Evolutionary conservation across 177 flowering plant genomes (phyloP), one percentile per base, ranked within the genome.

Genomic region (Vitis hybrid): DNA sequence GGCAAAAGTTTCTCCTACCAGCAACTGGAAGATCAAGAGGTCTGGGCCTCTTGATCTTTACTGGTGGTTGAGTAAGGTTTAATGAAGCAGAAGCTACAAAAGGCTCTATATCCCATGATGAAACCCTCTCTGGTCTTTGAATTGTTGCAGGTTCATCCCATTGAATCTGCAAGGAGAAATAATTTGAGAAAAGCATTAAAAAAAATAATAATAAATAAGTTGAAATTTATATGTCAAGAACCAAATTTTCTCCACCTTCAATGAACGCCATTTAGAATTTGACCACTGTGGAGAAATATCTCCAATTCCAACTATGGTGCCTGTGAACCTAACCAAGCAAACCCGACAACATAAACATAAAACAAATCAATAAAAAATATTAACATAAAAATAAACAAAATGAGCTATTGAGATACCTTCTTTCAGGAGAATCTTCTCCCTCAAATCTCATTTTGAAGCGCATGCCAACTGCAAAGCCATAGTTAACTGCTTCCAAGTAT

Each of bases 31-130:
- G 70, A 60, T 81, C 87, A 65, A 66, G 71, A 9, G 85, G 78
- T 51, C 91, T 75, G 26, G 82, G 84, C 65, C 86, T 80, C 75
- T 89, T 87, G 74, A 49, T 80, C 77, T 84, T 86, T 7, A 66
- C 63, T 12, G 64, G 69, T 32, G 83, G 70, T 62, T 83, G 88
- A 67, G 77, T 23, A n/a, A 66, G 60, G 54, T 72, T 83, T 7
- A 64, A 14, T 2, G 84, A 66, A 56, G 78, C 49, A 62, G 87
- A 77, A 75, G 85, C 66, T 21, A 65, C 77, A 64, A 78, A 79
- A 34, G 92, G 88, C 62, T 89, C 94, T 62, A 89, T 83, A 66
- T 89, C 90, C 94, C 94, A 89, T 9, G 88, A 86, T 40, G 91
- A 89, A 72, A 89, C 89, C 68, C 87, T 82, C n/a, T 85, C 90